Base-by-base conservation (phyloP, 2,329 filamentous ascomycete species). In the Hymenoscyphus fructigenus region DNA sequence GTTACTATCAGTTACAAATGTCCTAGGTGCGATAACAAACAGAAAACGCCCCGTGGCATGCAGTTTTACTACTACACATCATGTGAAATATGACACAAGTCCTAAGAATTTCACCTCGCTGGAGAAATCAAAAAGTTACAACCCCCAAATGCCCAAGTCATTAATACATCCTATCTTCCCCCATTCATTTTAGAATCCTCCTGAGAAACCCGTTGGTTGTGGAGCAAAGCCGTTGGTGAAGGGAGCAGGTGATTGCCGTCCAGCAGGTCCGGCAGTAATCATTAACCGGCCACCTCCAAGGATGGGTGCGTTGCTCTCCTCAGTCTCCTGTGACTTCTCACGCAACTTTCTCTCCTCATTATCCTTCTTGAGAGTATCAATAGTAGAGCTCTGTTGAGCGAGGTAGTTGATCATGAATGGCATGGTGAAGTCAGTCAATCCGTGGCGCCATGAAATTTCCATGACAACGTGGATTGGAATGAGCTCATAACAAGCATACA, bases 371-470 rank as follows among this genome's bases (percentile, higher is more conserved):
- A 99, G 85, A 66, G 84, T 78, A 65, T 93, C 87, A 71, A 99
- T 90, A 64, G 96, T 90, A 71, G 90, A 88, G 47, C 92, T 93
- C 80, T 98, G 93, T 79, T 97, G 93, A 72, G 89, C 88, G 69
- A 99, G 84, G 82, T 96, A 91, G 82, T 98, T 99, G 86, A 99
- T 98, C 92, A 99, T 96, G 84, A 96, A 99, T 20, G 95, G 95
- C 96, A 99, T 99, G 58, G 93, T 96, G 81, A 97, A 99, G 82
- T 99, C 95, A 74, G 89, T 88, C 47, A 99, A 89, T 66, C 93
- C 92, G 76, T 97, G 85, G 73, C 95, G 94, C 95, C 95, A 99
- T 66, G 95, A 98, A 65, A 99, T 86, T 82, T 99, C 95, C 78
- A 99, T 87, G 65, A 99, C 90, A 61, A 96, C 84, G 75, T 98